These are phyloP conservation scores for Starmerella davenportii DNA, from an alignment of 805 yeast genomes.

Conservation along the genomic window DNA sequence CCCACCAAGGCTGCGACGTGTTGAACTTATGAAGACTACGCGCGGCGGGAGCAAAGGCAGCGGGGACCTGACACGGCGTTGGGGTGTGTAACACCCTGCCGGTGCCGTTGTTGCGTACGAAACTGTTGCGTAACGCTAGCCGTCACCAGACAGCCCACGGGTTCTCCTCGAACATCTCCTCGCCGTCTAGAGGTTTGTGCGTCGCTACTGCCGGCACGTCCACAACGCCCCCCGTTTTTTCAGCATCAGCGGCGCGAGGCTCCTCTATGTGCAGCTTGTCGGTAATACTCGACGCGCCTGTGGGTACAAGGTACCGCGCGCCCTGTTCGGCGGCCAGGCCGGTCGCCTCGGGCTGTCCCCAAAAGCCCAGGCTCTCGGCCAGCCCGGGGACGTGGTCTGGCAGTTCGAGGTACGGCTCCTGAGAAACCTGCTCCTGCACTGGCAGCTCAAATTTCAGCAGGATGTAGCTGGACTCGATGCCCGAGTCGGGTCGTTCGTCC, in stretches of 20 bases:
- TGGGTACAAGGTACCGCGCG: constrained; percentile 14
- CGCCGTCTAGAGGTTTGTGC: constrained; percentile 23
- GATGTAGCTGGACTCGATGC: not conserved
- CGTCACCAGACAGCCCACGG: not conserved
- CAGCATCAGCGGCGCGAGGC: constrained; percentile 3
- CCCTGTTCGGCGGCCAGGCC: constrained; percentile 26
- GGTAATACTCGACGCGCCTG: constrained; percentile 12
- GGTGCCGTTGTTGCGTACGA: no score
- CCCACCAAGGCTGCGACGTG: no score
- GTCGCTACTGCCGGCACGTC: constrained; percentile 8
- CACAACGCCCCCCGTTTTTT: not conserved
- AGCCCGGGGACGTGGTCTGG: constrained; percentile 55
- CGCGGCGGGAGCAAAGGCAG: no score
- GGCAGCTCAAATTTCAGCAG: constrained; percentile 6
- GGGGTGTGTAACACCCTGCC: no score
- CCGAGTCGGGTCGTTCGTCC: not conserved
- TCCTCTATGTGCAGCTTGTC: not conserved
- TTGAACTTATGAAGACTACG: no score
- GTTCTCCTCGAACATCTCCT: constrained; percentile 4
- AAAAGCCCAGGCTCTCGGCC: constrained; percentile 50
- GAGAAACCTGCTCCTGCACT: constrained; percentile 15
- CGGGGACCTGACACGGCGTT: no score
- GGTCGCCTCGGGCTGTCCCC: constrained; percentile 58
- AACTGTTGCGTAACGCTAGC: no score
- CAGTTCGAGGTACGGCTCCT: constrained; percentile 22